phyloP scores from a whole-genome alignment of 2,329 filamentous ascomycete genomes.

The Colletotrichum chlorophyti region DNA sequence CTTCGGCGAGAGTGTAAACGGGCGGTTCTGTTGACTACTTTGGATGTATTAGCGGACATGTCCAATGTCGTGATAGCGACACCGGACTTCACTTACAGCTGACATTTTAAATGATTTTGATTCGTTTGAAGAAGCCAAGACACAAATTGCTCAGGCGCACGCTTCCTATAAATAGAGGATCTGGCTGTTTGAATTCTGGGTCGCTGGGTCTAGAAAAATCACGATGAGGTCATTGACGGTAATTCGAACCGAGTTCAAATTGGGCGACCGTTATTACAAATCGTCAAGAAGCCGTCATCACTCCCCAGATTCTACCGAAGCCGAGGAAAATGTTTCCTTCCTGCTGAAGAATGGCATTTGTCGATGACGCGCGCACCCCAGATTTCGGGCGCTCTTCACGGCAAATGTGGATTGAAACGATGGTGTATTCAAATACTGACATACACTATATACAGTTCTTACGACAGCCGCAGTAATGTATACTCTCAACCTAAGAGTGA shows the following conservation, averaged over 20 bases:
- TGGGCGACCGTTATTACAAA: not conserved
- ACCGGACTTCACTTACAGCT: not conserved
- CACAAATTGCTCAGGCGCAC: no score
- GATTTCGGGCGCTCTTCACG: no score
- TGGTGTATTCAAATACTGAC: no score
- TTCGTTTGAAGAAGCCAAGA: not conserved
- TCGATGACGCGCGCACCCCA: no score
- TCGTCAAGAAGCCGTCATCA: not conserved
- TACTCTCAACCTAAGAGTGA: not conserved
- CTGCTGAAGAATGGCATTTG: no score
- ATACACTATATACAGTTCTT: no score
- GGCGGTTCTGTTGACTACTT: conserved; percentile 8
- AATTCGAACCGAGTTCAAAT: not conserved
- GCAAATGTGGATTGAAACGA: no score
- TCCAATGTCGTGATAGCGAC: not conserved
- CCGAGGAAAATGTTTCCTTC: no score
- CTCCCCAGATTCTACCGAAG: no score
- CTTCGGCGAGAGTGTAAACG: conserved; percentile 37
- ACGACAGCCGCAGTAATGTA: not conserved
- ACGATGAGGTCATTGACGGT: not conserved
- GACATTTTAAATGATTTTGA: not conserved
- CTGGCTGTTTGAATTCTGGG: not conserved
- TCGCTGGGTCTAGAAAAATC: not conserved
- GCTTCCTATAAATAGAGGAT: not conserved
- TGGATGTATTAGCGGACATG: not conserved